A percentile compares a stretch with the other conserved stretches of the same genome.
Conservation (phyloP, 2,329 filamentous ascomycete species). For the Albifimbria verrucaria region DNA sequence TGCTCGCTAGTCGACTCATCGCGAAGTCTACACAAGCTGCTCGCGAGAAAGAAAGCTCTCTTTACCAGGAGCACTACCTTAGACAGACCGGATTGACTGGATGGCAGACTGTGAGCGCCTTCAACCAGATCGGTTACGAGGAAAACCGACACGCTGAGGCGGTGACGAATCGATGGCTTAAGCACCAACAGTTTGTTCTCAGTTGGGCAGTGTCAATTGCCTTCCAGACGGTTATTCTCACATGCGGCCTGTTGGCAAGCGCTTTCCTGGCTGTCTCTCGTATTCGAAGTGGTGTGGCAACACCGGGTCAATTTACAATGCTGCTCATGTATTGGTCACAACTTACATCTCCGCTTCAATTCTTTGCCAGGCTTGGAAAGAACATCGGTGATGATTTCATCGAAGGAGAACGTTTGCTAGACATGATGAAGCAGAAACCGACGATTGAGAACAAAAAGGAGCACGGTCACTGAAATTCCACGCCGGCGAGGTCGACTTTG, state of each 20-base stretch:
- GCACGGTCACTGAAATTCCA: conserved; percentile 47
- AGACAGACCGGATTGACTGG: conserved; percentile 54
- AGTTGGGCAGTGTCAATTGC: conserved; percentile 51
- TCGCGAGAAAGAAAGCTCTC: conserved; percentile 48
- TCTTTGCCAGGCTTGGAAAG: conserved; percentile 59
- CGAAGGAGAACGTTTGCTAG: conserved; percentile 53
- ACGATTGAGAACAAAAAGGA: conserved; percentile 49
- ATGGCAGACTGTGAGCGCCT: conserved; percentile 58
- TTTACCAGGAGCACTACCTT: conserved; percentile 54
- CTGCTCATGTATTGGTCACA: conserved; percentile 73
- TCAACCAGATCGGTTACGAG: conserved; percentile 58
- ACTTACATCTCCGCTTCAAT: conserved; percentile 66
- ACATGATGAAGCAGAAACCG: conserved; percentile 55
- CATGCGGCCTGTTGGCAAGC: conserved; percentile 64
- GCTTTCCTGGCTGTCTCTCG: conserved; percentile 61
- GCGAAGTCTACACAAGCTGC: conserved; percentile 45
- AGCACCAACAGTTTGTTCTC: conserved; percentile 33
- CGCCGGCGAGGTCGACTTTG: conserved; percentile 53
- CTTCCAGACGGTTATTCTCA: conserved; percentile 61
- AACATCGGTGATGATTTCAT: conserved; percentile 55
- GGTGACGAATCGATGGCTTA: conserved; percentile 38
- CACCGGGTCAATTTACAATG: conserved; percentile 66
- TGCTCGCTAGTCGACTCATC: conserved; percentile 51
- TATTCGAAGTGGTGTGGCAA: conserved; percentile 57
- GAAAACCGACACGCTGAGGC: conserved; percentile 51